Conservation (phyloP, 192 early-diverging fungal species). For the Mortierella antarctica region DNA sequence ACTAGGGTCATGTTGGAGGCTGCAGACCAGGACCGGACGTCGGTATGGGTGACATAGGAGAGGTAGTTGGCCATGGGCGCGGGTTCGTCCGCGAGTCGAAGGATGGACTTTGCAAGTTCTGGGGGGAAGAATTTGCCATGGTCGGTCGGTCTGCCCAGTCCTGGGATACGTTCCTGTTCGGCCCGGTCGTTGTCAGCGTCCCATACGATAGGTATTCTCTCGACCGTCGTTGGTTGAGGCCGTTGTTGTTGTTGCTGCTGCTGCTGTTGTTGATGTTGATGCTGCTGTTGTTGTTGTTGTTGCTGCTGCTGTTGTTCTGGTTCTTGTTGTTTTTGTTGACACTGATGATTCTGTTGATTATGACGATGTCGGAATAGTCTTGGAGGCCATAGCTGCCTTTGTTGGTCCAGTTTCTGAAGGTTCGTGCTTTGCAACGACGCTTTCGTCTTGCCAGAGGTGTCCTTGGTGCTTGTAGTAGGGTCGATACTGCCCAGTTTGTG, state of each 20-base stretch:
- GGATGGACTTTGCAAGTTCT: conserved; percentile 28
- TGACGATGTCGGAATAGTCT: neutral
- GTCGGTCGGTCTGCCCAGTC: conserved; percentile 19
- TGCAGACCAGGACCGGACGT: conserved; percentile 36
- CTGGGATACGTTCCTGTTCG: conserved; percentile 22
- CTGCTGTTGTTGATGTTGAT: neutral
- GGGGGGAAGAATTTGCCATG: conserved; percentile 19
- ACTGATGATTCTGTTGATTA: neutral
- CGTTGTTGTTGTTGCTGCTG: neutral
- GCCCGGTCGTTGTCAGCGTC: conserved; percentile 18
- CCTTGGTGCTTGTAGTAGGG: neutral
- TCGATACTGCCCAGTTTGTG: conserved; percentile 3
- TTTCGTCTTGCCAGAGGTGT: neutral
- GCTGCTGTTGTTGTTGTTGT: neutral
- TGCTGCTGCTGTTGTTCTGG: neutral
- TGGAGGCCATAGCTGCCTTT: neutral
- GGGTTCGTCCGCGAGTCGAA: conserved; percentile 31
- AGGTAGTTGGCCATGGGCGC: conserved; percentile 35
- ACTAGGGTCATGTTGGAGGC: conserved; percentile 36
- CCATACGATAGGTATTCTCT: conserved; percentile 31
- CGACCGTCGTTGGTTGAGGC: conserved; percentile 4
- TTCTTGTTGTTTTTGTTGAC: neutral
- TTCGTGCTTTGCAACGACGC: neutral
- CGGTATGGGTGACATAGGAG: conserved; percentile 32
- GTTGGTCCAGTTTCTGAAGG: neutral